phyloP scores from a whole-genome alignment of 768 basidiomycete species.

The Chlorophyllum brunneum region DNA sequence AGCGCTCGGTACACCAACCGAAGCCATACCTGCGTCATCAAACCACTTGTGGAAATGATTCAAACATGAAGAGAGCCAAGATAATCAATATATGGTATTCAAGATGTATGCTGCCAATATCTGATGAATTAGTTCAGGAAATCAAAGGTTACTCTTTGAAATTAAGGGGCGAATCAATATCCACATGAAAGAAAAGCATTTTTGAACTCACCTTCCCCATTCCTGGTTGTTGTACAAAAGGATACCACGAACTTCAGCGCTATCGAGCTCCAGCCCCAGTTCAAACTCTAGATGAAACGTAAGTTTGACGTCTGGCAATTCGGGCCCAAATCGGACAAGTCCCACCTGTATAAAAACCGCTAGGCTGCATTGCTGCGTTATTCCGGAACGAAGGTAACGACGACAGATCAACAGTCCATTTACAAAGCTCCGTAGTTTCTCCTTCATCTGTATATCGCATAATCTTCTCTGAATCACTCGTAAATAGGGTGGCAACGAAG shows the following conservation, averaged over 20 bases:
- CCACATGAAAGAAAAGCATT: neutral
- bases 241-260: slow-evolving; percentile 82
- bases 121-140: slow-evolving; percentile 33
- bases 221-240: slow-evolving; percentile 71
- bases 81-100: slow-evolving; percentile 1
- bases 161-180: slow-evolving; percentile 7
- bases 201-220: slow-evolving; percentile 65
- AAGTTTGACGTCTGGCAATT: neutral
- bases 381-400: slow-evolving; percentile 76
- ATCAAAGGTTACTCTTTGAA: slow-evolving; percentile 46
- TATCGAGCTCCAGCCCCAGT: slow-evolving; percentile 79
- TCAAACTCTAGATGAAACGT: slow-evolving; percentile 60
- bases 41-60: too few species aligned
- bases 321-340: neutral
- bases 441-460: slow-evolving; percentile 88
- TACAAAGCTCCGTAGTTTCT: slow-evolving; percentile 69
- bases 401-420: slow-evolving; percentile 84
- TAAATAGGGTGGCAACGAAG: slow-evolving; percentile 81
- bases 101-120: neutral
- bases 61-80: neutral
- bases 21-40: slow-evolving; percentile 10
- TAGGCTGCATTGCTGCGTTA: slow-evolving; percentile 50
- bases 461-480: slow-evolving; percentile 67
- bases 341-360: slow-evolving; percentile 79
- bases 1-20: slow-evolving; percentile 3